Evolutionary conservation across 2,329 filamentous ascomycete genomes (phyloP).

Genomic region (Paecilomyces niveus): DNA sequence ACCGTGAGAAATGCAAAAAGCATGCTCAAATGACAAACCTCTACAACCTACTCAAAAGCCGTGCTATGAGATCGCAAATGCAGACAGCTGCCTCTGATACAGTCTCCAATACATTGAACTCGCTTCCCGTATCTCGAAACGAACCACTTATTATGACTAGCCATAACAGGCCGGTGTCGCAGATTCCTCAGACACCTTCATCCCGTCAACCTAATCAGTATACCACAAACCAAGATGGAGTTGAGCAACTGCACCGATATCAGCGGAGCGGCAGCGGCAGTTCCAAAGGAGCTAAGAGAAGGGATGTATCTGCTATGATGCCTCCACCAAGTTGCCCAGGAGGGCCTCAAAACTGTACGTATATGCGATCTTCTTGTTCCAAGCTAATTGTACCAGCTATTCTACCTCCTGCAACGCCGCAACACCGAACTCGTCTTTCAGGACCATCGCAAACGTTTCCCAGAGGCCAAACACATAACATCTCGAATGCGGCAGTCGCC

Average conservation of each 20-base stretch:
- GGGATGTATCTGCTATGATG: slow-evolving; percentile 19
- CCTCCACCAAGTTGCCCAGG: slow-evolving; percentile 18
- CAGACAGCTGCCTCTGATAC: slow-evolving; percentile 49
- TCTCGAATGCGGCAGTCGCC: not conserved
- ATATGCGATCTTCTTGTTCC: not conserved
- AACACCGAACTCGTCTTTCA: slow-evolving; percentile 10
- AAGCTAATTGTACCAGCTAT: not conserved
- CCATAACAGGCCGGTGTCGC: slow-evolving; percentile 9
- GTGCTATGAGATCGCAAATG: slow-evolving; percentile 48
- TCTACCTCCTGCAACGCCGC: slow-evolving; percentile 2
- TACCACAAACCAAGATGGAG: slow-evolving; percentile 17
- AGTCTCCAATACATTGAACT: slow-evolving; percentile 40
- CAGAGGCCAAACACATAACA: not conserved
- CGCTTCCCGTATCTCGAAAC: slow-evolving; percentile 17
- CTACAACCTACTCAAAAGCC: slow-evolving; percentile 51
- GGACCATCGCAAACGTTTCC: slow-evolving; percentile 1
- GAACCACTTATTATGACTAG: slow-evolving; percentile 7
- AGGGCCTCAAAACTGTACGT: slow-evolving; percentile 17
- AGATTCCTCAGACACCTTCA: slow-evolving; percentile 18
- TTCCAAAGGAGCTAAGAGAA: slow-evolving; percentile 20
- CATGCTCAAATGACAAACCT: slow-evolving; percentile 60
- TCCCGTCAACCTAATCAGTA: slow-evolving; percentile 14
- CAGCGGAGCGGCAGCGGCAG: slow-evolving; percentile 34
- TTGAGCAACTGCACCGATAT: slow-evolving; percentile 31
- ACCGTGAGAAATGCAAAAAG: slow-evolving; percentile 64